Conservation (phyloP, 1,284 basidiomycete species). For the Uromyces viciae-fabae region DNA sequence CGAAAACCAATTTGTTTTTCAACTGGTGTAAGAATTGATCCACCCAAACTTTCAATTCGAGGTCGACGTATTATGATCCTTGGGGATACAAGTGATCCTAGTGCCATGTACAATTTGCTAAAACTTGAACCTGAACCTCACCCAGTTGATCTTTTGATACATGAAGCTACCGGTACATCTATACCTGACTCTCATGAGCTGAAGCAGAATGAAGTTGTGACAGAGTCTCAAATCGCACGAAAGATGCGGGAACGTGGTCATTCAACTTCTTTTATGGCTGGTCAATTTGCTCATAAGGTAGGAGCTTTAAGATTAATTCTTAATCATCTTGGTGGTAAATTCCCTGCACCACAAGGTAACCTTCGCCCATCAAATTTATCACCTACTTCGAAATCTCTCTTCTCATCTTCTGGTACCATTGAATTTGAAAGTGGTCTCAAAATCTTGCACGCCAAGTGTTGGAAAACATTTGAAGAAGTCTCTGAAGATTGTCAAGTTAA, state of each 20-base stretch:
- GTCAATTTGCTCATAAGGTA: conserved; percentile 67
- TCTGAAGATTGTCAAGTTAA: conserved; percentile 5
- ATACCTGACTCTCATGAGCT: conserved; percentile 54
- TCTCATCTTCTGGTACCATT: neutral
- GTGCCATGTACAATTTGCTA: conserved; percentile 61
- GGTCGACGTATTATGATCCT: conserved; percentile 74
- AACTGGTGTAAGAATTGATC: conserved; percentile 72
- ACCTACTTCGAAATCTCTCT: neutral
- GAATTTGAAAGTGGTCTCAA: conserved; percentile 1
- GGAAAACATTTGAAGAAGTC: conserved; percentile 37
- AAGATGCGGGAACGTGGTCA: conserved; percentile 70
- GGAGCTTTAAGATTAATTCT: conserved; percentile 67
- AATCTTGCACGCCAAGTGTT: neutral
- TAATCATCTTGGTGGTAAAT: conserved; percentile 69
- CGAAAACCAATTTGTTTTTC: conserved; percentile 66
- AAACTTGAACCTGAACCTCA: conserved; percentile 54
- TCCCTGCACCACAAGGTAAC: conserved; percentile 11
- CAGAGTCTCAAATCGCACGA: conserved; percentile 59
- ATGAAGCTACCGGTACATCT: conserved; percentile 58
- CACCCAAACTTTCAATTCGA: conserved; percentile 63
- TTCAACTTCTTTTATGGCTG: conserved; percentile 77
- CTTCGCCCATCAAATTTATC: conserved; percentile 25
- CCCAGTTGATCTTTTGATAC: conserved; percentile 58
- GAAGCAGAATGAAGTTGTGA: conserved; percentile 50
- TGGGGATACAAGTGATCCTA: conserved; percentile 70